Conservation (phyloP, 768 basidiomycete genomes). For the Mycena albidolilacea region DNA sequence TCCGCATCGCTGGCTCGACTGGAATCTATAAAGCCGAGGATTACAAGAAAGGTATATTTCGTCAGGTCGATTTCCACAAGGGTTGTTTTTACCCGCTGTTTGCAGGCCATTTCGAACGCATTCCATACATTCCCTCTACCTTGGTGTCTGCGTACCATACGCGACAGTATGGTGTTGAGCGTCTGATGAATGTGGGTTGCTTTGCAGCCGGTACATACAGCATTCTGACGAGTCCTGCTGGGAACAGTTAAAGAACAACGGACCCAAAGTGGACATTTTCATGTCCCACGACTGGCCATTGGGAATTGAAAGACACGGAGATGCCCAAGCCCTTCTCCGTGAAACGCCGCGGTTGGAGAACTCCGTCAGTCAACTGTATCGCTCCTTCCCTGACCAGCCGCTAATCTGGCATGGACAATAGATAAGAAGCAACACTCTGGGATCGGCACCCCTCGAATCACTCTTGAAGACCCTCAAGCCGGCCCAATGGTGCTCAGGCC, state of each 20-base stretch:
- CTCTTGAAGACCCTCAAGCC: slow-evolving; percentile 72
- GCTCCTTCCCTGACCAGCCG: background rate
- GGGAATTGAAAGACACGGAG: slow-evolving; percentile 86
- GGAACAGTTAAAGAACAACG: slow-evolving; percentile 43
- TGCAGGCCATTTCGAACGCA: slow-evolving; percentile 82
- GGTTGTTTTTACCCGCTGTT: background rate
- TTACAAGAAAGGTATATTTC: slow-evolving; percentile 71
- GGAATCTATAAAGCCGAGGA: slow-evolving; percentile 91
- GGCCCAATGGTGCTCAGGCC: slow-evolving; percentile 44
- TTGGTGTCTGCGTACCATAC: slow-evolving; percentile 93
- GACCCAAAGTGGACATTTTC: slow-evolving; percentile 82
- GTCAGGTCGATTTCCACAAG: background rate
- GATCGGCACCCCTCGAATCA: slow-evolving; percentile 75
- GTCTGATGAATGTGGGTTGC: slow-evolving; percentile 76
- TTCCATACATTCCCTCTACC: slow-evolving; percentile 83
- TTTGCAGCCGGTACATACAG: background rate
- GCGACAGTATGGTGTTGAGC: slow-evolving; percentile 86
- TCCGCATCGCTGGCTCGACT: slow-evolving; percentile 91
- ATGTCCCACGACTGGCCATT: slow-evolving; percentile 98
- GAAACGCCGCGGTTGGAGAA: slow-evolving; percentile 88
- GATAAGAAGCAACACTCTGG: slow-evolving; percentile 62
- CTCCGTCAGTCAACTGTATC: slow-evolving; percentile 49
- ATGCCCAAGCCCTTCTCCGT: slow-evolving; percentile 73
- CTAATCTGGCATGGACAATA: background rate
- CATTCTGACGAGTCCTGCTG: background rate